Base-by-base conservation (phyloP, 495 filamentous ascomycete species). In the Talaromyces adpressus region DNA sequence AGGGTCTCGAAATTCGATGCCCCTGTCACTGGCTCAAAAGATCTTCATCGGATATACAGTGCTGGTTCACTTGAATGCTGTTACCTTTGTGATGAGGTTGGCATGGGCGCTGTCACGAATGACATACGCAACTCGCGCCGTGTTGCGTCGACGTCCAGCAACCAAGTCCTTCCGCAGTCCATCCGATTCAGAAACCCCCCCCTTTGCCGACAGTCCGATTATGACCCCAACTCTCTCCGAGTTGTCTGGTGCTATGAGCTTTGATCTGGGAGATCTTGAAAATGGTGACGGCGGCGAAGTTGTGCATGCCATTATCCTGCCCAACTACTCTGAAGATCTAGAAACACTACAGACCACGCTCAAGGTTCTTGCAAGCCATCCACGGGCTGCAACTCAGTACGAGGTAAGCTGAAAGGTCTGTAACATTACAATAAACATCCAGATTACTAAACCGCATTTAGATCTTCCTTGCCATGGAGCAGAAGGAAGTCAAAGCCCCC, bases 381-480 rank as follows among this genome's bases (percentile, higher is more conserved):
- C 85, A 4, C 79, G 85, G 62, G 87, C 87, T 22, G 77, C 79
- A 52, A 76, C 78, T 58, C 81, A 79, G 49, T 90, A 90, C 73
- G 86, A 90, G 76, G 87, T 88, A 72, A 77, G 84, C 16, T 9
- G 47, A 62, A 18, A 49, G 23, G 18, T 57, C 25, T 54, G 29
- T 61, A 23, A 58, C 32, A 53, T 30, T 45, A 65, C 62, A 36
- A 29, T 34, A 29, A 16, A 29, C 34, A n/a, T 22, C 5, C 45
- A 71, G 68, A 52, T 69, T 14, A 27, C 63, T 54, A 60, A 63
- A 5, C 64, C 23, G 5, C 45, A 9, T 61, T 23, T 68, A 89
- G 86, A 73, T 89, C 54, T 87, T 84, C 68, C 77, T 89, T n/a
- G 87, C 85, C n/a, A 88, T 89, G 86, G 87, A 89, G 65, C 73